Conservation (phyloP, 495 filamentous ascomycete species). For the Penicillium soppii region DNA sequence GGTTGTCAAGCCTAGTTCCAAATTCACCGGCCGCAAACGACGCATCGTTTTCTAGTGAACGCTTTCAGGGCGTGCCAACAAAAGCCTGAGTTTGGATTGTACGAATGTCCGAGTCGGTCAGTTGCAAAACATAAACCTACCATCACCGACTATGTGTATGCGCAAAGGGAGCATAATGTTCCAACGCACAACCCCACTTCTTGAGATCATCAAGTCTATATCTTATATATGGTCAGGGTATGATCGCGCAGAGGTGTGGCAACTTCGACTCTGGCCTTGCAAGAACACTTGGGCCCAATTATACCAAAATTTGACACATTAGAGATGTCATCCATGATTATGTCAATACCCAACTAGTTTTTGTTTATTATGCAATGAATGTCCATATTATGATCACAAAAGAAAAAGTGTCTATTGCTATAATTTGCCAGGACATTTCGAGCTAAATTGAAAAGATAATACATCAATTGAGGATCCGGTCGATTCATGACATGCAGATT, state of each 20-base stretch:
- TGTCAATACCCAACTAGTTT: constrained; percentile 4
- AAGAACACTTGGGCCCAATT: background rate
- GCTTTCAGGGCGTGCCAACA: background rate
- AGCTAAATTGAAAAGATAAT: constrained; percentile 35
- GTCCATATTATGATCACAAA: constrained; percentile 9
- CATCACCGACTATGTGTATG: background rate
- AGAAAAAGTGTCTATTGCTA: constrained; percentile 28
- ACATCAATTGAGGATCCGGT: constrained; percentile 27
- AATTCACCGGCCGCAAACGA: constrained; percentile 89
- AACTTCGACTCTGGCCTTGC: too few relatives aligned
- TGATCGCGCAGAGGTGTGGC: too few relatives aligned
- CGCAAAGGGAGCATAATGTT: background rate
- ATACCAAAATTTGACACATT: background rate
- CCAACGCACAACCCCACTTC: too few relatives aligned
- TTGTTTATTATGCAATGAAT: constrained; percentile 8
- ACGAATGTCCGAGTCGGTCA: background rate
- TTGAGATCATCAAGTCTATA: too few relatives aligned
- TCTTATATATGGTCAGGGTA: too few relatives aligned
- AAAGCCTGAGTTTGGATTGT: background rate
- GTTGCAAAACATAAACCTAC: too few relatives aligned
- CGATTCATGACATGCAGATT: constrained; percentile 12
- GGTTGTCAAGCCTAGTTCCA: constrained; percentile 84
- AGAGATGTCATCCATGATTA: constrained; percentile 1
- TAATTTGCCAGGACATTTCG: constrained; percentile 26
- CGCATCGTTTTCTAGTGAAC: constrained; percentile 53